Evolutionary conservation across 306 rosid species (phyloP), one percentile per base, ranked within the genome.

Genomic region (Trifolium pratense): DNA sequence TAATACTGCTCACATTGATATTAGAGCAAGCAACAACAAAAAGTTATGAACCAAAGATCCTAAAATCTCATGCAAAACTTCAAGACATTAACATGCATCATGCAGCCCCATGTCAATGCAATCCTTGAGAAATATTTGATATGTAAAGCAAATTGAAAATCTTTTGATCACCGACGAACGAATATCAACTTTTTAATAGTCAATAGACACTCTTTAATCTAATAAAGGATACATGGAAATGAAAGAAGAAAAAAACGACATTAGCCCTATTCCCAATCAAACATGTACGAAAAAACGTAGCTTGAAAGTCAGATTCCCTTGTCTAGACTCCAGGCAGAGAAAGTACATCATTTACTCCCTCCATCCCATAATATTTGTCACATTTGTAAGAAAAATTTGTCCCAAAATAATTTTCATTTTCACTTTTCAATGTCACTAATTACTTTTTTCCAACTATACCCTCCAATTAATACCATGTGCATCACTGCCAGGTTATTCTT

Each of bases 11-110:
- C 31, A 46, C 66, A 39, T 36, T 62, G 21, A 65, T 37, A 18
- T 70, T 45, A 66, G 64, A 60, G 75, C 64, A 36, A 32, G 61
- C 66, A 69, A 68, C 66, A 68, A 67, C 16, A 17, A 75, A 62
- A n/a, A 73, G 61, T 8, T 66, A 69, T 32, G 74, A 62, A 68
- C 70, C 13, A 39, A 71, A 71, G 37, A 71, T 51, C 67, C 71
- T 78, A 13, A 75, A 42, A 66, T 75, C 64, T 23, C 52, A 14
- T 42, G 18, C 31, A 71, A 71, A 75, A 29, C 16, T 21, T 66
- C 13, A 56, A 52, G 40, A 52, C 32, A 81, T 34, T 17, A 43
- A 64, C 52, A 62, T 20, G 53, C 74, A 63, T 70, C 26, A 51
- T 60, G 58, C 45, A 48, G 20, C 58, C 49, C 79, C 77, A 29